Base-by-base conservation (phyloP, 1,139 yeast genomes). In the Suhomyces terraborum region DNA sequence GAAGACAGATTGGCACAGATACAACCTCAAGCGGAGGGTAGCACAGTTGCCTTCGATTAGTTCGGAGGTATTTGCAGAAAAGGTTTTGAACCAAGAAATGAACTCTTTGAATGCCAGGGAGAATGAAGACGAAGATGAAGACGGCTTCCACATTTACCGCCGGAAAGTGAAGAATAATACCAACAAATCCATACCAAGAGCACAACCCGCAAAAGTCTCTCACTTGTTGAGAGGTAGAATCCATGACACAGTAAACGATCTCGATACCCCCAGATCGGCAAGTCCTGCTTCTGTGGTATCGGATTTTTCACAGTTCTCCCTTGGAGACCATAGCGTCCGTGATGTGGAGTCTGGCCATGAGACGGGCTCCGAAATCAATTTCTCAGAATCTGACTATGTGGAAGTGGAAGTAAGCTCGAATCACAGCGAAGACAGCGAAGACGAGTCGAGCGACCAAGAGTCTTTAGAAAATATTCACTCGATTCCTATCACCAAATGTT, bases 1-100 rank as follows among this genome's bases (percentile, higher is more conserved):
- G 98, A 88, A 88, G 60, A 83, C 96, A 1, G 97, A 91, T 48
- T 91, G 97, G 97, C 97, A 89, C 58, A 75, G 95, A 50, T 93
- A 88, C 62, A 91, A 93, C 58, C 75, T 93, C 59, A 93, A 93
- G 64, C 77, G 98, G 63, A 75, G 96, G 56, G 96, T 93, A 28
- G 96, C 96, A 3, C 79, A 80, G 35, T 68, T 93, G 49, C 84
- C 91, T 2, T 83, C 96, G 3, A 84, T 93, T 36, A 69, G 83
- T 16, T 84, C 96, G 1, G 89, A 87, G 44, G 72, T 82, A 8
- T 88, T 88, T 69, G 89, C 93, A 2, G 93, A 86, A 56, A 86
- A 88, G 59, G 77, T 86, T 43, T 58, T 72, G 45, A 59, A 55
- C 26, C 68, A 51, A 23, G 45, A 51, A 14, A 52, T 56, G 7